Evolutionary conservation across 768 basidiomycete species (phyloP).

Genomic region (Lactarius tabidus): DNA sequence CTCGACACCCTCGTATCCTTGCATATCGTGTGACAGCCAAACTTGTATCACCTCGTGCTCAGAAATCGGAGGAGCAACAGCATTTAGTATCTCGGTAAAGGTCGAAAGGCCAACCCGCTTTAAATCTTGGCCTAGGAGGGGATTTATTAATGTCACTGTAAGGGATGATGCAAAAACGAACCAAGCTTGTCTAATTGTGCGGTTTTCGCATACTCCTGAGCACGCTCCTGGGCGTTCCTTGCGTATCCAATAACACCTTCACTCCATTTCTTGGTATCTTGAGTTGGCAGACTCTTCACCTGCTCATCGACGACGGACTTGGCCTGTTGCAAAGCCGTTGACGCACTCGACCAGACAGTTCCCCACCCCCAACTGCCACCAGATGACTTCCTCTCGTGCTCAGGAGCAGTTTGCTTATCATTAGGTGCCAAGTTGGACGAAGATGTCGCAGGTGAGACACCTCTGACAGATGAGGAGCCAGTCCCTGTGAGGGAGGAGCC

Average conservation of each 20-base stretch:
- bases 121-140: constrained; percentile 74
- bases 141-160: constrained; percentile 16
- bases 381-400: constrained; percentile 14
- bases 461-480: constrained; percentile 29
- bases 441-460: constrained; percentile 39
- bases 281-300: constrained; percentile 81
- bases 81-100: constrained; percentile 87
- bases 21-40: constrained; percentile 95
- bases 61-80: constrained; percentile 95
- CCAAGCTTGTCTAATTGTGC: constrained; percentile 87
- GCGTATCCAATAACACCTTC: constrained; percentile 84
- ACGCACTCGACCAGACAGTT: constrained; percentile 84
- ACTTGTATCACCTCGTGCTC: constrained; percentile 98
- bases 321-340: constrained; percentile 83
- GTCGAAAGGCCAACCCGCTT: constrained; percentile 85
- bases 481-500: constrained; percentile 36
- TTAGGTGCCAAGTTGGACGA: constrained; percentile 21
- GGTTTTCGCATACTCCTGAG: constrained; percentile 72
- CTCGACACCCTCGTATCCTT: constrained; percentile 93
- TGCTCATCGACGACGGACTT: constrained; percentile 87
- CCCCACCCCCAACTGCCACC: constrained; percentile 76
- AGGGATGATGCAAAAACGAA: constrained; percentile 35
- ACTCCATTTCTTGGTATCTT: constrained; percentile 85
- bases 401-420: constrained; percentile 20
- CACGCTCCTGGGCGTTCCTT: constrained; percentile 46